Evolutionary conservation across 176 grass and related monocot species (phyloP), one percentile per base, ranked within the genome.

Genomic region (Rhipidocladum racemiflorum): DNA sequence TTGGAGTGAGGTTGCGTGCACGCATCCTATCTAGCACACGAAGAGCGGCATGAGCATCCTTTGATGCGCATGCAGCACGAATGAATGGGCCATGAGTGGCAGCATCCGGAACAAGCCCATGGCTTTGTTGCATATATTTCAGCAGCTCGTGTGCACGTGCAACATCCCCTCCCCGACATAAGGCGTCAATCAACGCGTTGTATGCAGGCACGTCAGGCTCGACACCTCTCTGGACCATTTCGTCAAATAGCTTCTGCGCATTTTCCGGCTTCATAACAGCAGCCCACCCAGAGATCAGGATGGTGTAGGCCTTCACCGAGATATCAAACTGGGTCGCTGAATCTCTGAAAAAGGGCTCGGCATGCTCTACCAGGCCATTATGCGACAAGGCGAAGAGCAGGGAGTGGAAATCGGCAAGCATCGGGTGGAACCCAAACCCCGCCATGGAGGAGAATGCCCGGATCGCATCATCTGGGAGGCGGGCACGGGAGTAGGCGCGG

Each of bases 11-110:
- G 45, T 87, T 57, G 9, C 0, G 61, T 4, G 25, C 76, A 4
- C 48, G 70, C 91, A 97, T 94, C 74, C 91, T 94, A 86, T 97
- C 94, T 70, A 97, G 85, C 61, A 91, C 78, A 51, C 54, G 86
- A 70, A 91, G 67, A 65, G 89, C 79, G 9, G 85, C 77, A n/a
- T 53, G 85, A 25, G 86, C 72, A 81, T 94, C 94, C 79, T 91
- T 91, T n/a, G 60, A 74, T 28, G 84, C 67, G 3, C 89, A 91
- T 36, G 94, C 89, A 10, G 87, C 80, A 73, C 61, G 79, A 61
- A 94, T 77, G 77, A 97, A 94, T 4, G 82, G 77, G 35, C 91
- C 90, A 83, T 93, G 95, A 43, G 97, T 92, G 11, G 89, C 89
- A 13, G 91, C 89, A 88, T 93, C 80, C 0, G 83, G 89, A 54